These are phyloP conservation scores for Eutrema yunnanense DNA, from an alignment of 345 rosid species.

Conservation along the genomic window DNA sequence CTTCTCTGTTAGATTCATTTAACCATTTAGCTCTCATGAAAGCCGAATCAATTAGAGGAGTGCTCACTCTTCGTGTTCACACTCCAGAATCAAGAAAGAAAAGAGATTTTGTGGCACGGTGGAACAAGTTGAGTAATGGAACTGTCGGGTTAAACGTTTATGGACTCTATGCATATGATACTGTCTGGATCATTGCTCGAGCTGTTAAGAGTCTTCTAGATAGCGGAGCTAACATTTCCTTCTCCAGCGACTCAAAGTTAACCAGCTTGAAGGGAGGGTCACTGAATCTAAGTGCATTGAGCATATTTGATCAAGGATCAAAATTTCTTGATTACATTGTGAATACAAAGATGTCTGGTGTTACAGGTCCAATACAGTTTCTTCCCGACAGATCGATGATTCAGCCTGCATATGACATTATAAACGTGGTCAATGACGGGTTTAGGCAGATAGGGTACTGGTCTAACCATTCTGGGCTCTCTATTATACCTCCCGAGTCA, in stretches of 20 bases:
- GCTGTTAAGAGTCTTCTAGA: constrained; percentile 63
- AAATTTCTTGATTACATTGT: constrained; percentile 48
- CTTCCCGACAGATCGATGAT: constrained; percentile 47
- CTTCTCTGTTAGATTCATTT: constrained; percentile 64
- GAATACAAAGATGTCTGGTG: constrained; percentile 64
- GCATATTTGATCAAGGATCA: constrained; percentile 66
- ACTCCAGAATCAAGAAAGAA: constrained; percentile 58
- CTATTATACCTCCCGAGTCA: constrained; percentile 67
- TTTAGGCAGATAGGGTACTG: constrained; percentile 66
- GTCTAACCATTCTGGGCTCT: constrained; percentile 86
- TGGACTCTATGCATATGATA: constrained; percentile 81
- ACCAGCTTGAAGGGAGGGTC: constrained; percentile 40
- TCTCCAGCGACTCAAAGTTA: constrained; percentile 56
- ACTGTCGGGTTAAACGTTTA: constrained; percentile 66
- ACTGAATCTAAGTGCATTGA: constrained; percentile 66
- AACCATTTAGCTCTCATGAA: constrained; percentile 28
- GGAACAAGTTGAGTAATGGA: constrained; percentile 69
- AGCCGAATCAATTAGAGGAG: constrained; percentile 48
- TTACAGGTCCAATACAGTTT: constrained; percentile 63
- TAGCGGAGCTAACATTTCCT: constrained; percentile 61
- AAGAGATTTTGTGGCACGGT: constrained; percentile 49
- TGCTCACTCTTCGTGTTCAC: constrained; percentile 65
- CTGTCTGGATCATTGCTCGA: constrained; percentile 83
- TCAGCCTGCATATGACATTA: constrained; percentile 66
- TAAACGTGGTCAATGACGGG: constrained; percentile 46